These are phyloP conservation scores for Amanita exitialis DNA, from an alignment of 768 basidiomycete genomes.

Conservation along the genomic window DNA sequence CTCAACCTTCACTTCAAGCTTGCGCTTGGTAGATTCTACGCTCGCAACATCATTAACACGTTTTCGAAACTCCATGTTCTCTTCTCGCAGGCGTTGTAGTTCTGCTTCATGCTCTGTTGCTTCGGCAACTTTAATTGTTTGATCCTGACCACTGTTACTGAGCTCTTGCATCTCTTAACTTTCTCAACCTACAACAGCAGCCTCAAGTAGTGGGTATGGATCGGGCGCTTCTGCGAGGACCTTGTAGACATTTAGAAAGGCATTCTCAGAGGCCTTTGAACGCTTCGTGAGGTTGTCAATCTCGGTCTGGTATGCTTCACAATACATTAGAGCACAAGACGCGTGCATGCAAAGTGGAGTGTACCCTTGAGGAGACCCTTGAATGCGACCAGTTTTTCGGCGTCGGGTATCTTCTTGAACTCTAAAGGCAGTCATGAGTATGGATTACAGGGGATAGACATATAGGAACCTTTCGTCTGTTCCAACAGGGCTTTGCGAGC, in stretches of 20 bases:
- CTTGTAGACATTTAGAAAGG: conserved; percentile 96
- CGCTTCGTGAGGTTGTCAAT: conserved; percentile 94
- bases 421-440: conserved; percentile 35
- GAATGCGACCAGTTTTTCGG: conserved; percentile 79
- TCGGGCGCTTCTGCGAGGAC: conserved; percentile 94
- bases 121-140: conserved; percentile 85
- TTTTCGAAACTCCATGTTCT: conserved; percentile 74
- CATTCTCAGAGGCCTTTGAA: conserved; percentile 86
- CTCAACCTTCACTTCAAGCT: conserved; percentile 62
- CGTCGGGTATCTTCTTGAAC: conserved; percentile 91
- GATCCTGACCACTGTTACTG: conserved; percentile 47
- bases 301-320: conserved; percentile 85
- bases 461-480: conserved; percentile 80
- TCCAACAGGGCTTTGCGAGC: conserved; percentile 92
- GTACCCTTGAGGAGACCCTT: conserved; percentile 84
- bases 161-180: background rate
- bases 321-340: background rate
- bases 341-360: background rate
- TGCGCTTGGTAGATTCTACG: conserved; percentile 66
- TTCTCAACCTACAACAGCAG: conserved; percentile 57
- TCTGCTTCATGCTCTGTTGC: conserved; percentile 69
- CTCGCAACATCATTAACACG: conserved; percentile 52
- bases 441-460: background rate
- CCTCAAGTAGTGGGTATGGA: conserved; percentile 93
- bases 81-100: conserved; percentile 61